Evolutionary conservation across 441 rosid species (phyloP).

Genomic region (Croton laevigatus): DNA sequence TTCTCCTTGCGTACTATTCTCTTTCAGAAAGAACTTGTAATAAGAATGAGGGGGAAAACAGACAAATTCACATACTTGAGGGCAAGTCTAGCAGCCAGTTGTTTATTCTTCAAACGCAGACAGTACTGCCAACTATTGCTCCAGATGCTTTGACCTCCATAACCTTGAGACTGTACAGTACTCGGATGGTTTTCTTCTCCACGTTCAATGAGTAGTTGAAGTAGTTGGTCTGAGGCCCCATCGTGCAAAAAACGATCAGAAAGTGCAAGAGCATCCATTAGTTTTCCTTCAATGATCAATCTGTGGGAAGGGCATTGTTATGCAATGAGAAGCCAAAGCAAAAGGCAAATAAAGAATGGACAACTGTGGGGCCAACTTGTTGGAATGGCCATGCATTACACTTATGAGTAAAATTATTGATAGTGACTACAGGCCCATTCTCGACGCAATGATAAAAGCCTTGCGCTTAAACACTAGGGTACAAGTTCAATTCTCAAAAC

Average conservation of each 20-base stretch:
- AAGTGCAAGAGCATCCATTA: constrained; percentile 97
- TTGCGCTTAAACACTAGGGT: background rate
- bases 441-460: background rate
- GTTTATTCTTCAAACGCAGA: constrained; percentile 92
- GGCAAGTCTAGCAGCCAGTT: constrained; percentile 85
- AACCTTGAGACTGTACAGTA: constrained; percentile 51
- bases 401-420: background rate
- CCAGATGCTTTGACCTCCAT: constrained; percentile 64
- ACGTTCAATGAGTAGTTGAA: constrained; percentile 76
- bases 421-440: background rate
- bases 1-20: background rate
- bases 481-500: background rate
- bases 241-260: constrained; percentile 92
- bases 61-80: constrained; percentile 60
- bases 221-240: constrained; percentile 92
- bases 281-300: constrained; percentile 86
- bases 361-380: background rate
- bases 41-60: constrained; percentile 9
- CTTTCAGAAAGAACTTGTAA: constrained; percentile 1
- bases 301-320: constrained; percentile 34
- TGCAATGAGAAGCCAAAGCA: constrained; percentile 11
- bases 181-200: constrained; percentile 64
- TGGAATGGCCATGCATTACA: constrained; percentile 5
- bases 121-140: constrained; percentile 98
- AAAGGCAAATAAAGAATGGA: background rate